A percentile compares a stretch with the other conserved stretches of the same genome.
These are phyloP conservation scores for Beta macrorhiza DNA, from an alignment of 179 eudicot species.

Conservation along the genomic window DNA sequence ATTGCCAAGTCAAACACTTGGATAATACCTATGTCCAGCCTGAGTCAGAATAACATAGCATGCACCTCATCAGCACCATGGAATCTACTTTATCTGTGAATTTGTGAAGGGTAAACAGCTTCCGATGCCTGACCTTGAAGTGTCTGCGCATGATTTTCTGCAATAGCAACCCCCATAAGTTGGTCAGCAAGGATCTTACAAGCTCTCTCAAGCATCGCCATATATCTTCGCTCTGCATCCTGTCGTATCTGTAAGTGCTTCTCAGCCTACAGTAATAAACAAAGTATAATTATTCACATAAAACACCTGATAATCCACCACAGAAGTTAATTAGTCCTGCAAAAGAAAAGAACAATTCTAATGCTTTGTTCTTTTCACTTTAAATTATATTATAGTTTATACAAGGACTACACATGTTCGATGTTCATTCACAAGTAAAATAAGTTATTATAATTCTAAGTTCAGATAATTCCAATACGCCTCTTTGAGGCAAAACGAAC, in stretches of 20 bases:
- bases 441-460: background rate
- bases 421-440: background rate
- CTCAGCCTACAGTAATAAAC: conserved; percentile 48
- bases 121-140: conserved; percentile 40
- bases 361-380: background rate
- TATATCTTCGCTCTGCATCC: conserved; percentile 64
- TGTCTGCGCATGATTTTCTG: conserved; percentile 34
- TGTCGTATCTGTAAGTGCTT: conserved; percentile 66
- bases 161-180: conserved; percentile 45
- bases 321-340: background rate
- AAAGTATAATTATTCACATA: background rate
- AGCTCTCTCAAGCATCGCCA: conserved; percentile 78
- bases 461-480: background rate
- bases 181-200: conserved; percentile 76
- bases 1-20: too few species aligned
- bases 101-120: conserved; percentile 26
- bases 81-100: conserved; percentile 13
- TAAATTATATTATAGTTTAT: too few species aligned
- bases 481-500: too few species aligned
- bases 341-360: background rate
- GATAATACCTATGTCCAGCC: too few species aligned
- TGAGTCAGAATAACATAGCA: background rate
- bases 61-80: conserved; percentile 14
- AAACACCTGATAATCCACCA: background rate
- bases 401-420: too few species aligned